Evolutionary conservation across 345 rosid species (phyloP), one percentile per base, ranked within the genome.

Genomic region (Melaleuca alternifolia): DNA sequence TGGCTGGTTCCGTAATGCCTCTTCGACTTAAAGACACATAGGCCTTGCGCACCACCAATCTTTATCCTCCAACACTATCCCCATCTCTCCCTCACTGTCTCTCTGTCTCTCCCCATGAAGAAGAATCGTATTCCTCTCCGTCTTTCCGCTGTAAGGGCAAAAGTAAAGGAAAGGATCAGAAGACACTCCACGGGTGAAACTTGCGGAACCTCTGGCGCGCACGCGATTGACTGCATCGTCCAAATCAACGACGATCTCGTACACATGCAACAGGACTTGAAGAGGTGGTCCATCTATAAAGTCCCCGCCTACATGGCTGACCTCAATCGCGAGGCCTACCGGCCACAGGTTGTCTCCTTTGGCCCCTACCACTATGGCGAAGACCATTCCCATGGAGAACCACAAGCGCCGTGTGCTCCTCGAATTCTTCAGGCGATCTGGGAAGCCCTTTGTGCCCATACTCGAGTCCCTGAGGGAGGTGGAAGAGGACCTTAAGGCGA

Each of bases 401-500:
- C 93, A 92, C 86, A 90, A 91, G 83, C 83, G 87, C 18, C 85
- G 93, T 24, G 88, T 90, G 3, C 89, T 91, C 23, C 88, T 88
- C 50, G 14, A 21, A 20, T 12, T 57, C 57, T 33, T 93, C 15
- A 71, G 28, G 84, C 85, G 91, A 82, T 86, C 90, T 1, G 77
- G 77, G 15, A 88, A 85, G 65, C 89, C 86, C 21, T 14, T 84
- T 2, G 51, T 87, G 10, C 8, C 11, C 18, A 89, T 89, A 13
- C 24, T 90, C 50, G 28, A 79, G 2, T 86, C 91, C 41, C 30
- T 92, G 30, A 37, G 54, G n/a, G 50, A 85, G 57, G 83, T 30
- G 50, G n/a, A 3, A 2, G 50, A 6, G 12, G 59, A 52, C n/a
- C 51, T 71, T n/a, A 24, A 48, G 83, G 50, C 50, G n/a, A 71